Conservation (phyloP, 306 rosid genomes). For the Pyrus pyrifolia region DNA sequence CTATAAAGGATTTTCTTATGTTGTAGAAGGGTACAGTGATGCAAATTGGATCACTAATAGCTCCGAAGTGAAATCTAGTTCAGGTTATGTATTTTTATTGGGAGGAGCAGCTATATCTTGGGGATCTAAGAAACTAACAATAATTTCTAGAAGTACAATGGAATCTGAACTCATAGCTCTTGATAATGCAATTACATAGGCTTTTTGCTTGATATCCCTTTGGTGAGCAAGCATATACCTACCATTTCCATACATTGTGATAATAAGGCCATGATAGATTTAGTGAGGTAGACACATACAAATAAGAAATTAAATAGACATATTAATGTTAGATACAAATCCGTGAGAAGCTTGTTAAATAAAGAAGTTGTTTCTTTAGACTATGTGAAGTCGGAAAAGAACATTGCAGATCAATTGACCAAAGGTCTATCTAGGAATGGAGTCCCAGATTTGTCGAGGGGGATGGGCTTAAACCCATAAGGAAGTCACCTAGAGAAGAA, state of each 20-base stretch:
- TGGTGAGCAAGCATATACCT: not conserved
- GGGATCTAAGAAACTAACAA: not conserved
- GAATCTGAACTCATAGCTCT: not conserved
- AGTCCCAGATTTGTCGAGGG: not conserved
- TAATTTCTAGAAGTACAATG: not conserved
- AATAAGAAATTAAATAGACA: not conserved
- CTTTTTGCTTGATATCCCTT: not conserved
- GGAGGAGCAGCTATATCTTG: not conserved
- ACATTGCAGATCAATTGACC: not conserved
- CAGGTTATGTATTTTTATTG: not conserved
- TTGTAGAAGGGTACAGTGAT: not conserved
- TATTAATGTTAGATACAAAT: not conserved
- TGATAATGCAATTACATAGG: not conserved
- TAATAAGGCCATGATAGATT: not conserved
- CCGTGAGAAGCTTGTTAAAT: not conserved
- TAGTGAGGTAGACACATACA: not conserved
- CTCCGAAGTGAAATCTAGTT: not conserved
- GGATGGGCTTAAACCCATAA: not conserved
- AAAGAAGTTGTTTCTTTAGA: not conserved
- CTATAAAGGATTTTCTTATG: not conserved
- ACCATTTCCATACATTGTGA: not conserved
- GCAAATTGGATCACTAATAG: not conserved
- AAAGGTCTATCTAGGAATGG: not conserved
- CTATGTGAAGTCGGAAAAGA: not conserved
- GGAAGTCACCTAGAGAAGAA: not conserved